Evolutionary conservation across 1,139 yeast species (phyloP), one percentile per base, ranked within the genome.

Genomic region (Hansenula sp.): DNA sequence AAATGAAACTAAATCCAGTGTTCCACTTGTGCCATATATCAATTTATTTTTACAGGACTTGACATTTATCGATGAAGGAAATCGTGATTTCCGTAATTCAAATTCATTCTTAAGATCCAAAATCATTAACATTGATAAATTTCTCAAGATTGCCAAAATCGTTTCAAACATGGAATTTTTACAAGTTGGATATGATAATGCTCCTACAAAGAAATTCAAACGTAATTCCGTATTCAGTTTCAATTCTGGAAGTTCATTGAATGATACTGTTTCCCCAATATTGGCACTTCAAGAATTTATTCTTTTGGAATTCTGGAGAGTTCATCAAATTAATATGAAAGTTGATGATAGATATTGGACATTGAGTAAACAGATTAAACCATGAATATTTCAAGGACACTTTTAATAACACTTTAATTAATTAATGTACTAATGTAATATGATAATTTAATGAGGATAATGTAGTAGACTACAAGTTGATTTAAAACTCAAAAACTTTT

Each of bases 21-120:
- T 80, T 20, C 94, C 96, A 0, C 77, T 83, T 35, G 92, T 89
- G 20, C 97, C 97, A 7, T 90, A 87, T 59, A 73, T 89, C 46
- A 88, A 94, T 31, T 66, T 89, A 42, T 87, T 85, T 57, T 68
- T 89, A 38, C 95, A 88, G 57, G 97, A 90, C 60, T 67, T 90
- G 55, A 88, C 95, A 0, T 86, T 89, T 64, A 81, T 88, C 21
- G 79, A 82, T 37, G 97, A 90, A 54, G 97, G 97, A 17, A 89
- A 88, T 59, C 76, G 88, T 29, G 82, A 75, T 51, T 77, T 73
- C 55, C 68, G 89, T 55, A 75, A 71, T 46, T 71, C 77, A 41
- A 69, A 79, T 13, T 80, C 82, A 53, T 71, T 66, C 43, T 59
- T 65, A 21, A 57, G 66, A 44, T 47, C 55, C 6, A 57, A 57